Percentiles rank a stretch among this genome's conserved stretches.
phyloP scores from a whole-genome alignment of 2,329 filamentous ascomycete species.

The Pseudogymnoascus sp. region DNA sequence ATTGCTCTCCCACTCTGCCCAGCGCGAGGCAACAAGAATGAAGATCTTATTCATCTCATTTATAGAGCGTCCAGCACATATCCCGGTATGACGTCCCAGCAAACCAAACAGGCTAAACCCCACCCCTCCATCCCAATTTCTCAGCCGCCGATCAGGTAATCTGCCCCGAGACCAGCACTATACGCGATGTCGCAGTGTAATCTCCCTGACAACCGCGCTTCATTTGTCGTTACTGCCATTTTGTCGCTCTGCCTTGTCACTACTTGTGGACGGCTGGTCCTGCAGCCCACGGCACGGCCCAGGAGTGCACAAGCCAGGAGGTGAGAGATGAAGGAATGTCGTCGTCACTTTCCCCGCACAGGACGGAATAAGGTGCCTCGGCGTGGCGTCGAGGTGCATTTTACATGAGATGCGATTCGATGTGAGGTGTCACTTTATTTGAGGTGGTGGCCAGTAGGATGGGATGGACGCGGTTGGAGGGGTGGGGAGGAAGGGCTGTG shows the following conservation, averaged over 20 bases:
- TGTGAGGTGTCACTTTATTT: neutral
- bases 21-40: neutral
- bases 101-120: conserved; percentile 2
- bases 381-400: neutral
- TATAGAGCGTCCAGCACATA: no score
- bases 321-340: neutral
- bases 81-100: neutral
- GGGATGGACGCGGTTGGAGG: neutral
- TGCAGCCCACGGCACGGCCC: no score
- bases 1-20: neutral
- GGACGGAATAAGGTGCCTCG: neutral
- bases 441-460: neutral
- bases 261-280: no score
- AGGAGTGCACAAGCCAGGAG: neutral
- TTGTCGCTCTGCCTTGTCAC: neutral
- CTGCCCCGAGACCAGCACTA: neutral
- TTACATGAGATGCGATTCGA: neutral
- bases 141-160: neutral
- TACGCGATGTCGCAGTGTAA: neutral
- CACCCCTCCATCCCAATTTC: neutral
- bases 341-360: neutral
- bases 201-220: neutral
- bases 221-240: neutral
- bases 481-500: neutral
- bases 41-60: neutral